A percentile compares a stretch with the other conserved stretches of the same genome.
phyloP scores from a whole-genome alignment of 139 green algal genomes.

The Coelastrella sp. region DNA sequence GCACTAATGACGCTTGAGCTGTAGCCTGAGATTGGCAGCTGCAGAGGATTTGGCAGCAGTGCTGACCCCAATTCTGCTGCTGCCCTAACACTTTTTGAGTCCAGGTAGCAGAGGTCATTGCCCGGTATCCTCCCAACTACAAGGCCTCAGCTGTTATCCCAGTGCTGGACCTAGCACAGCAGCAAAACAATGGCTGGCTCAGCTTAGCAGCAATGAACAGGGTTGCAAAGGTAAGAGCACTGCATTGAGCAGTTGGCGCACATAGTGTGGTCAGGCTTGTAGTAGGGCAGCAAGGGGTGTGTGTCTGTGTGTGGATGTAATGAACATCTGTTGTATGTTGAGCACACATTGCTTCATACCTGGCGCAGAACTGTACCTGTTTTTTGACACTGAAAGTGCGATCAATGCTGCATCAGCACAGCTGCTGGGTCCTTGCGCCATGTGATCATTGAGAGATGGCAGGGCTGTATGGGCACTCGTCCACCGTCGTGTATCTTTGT shows the following conservation, averaged over 20 bases:
- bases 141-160: conserved; percentile 95
- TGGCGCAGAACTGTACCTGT: no score
- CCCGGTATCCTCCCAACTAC: conserved; percentile 95
- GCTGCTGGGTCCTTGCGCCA: neutral
- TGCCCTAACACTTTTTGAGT: neutral
- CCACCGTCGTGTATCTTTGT: neutral
- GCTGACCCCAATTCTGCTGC: neutral
- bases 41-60: neutral
- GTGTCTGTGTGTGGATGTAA: no score
- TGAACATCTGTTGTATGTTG: no score
- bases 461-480: neutral
- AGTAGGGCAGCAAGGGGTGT: no score
- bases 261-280: neutral
- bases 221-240: conserved; percentile 72
- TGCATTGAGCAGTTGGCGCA: neutral
- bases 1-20: neutral
- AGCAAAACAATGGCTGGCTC: conserved; percentile 96
- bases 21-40: neutral
- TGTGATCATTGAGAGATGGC: neutral
- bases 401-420: neutral
- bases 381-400: no score
- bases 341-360: no score
- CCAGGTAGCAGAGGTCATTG: conserved; percentile 81
- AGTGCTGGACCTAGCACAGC: conserved; percentile 97
- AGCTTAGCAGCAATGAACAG: conserved; percentile 93